These are phyloP conservation scores for Ceratobasidium sp. DNA, from an alignment of 1,284 basidiomycete species.

Conservation along the genomic window DNA sequence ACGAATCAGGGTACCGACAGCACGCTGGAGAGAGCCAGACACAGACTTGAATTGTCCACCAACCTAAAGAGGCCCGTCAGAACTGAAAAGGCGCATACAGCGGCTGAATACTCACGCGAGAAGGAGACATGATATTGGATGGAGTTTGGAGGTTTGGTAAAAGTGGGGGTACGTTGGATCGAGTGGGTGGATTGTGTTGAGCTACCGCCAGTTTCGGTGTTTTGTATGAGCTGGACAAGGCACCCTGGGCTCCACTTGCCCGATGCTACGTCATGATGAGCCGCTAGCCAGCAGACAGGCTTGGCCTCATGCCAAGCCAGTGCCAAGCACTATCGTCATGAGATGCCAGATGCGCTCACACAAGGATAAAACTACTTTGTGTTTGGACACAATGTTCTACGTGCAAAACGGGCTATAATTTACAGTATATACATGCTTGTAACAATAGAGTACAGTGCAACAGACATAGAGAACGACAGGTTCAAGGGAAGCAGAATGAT, in stretches of 20 bases:
- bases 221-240: slow-evolving; percentile 22
- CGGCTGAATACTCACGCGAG: slow-evolving; percentile 32
- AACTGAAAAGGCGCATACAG: not conserved
- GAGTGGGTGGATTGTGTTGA: slow-evolving; percentile 27
- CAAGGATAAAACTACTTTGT: not conserved
- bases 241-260: slow-evolving; percentile 9
- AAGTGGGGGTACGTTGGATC: slow-evolving; percentile 3
- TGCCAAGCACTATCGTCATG: slow-evolving; percentile 20
- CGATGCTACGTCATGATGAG: slow-evolving; percentile 1
- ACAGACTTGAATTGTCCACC: slow-evolving; percentile 43
- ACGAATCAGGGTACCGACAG: slow-evolving; percentile 41
- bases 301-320: slow-evolving; percentile 14
- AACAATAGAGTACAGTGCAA: slow-evolving; percentile 15
- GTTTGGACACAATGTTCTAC: not conserved
- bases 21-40: slow-evolving; percentile 37
- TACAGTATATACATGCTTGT: slow-evolving; percentile 27
- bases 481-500: not conserved
- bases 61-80: slow-evolving; percentile 17
- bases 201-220: slow-evolving; percentile 20
- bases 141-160: slow-evolving; percentile 5
- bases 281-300: slow-evolving; percentile 4
- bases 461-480: not conserved
- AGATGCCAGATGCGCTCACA: not conserved
- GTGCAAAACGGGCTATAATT: slow-evolving; percentile 3
- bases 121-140: slow-evolving; percentile 36